Percentiles rank a stretch among this genome's conserved stretches.
Conservation (phyloP, 2,329 filamentous ascomycete genomes). For the Ophiosphaerella korrae region DNA sequence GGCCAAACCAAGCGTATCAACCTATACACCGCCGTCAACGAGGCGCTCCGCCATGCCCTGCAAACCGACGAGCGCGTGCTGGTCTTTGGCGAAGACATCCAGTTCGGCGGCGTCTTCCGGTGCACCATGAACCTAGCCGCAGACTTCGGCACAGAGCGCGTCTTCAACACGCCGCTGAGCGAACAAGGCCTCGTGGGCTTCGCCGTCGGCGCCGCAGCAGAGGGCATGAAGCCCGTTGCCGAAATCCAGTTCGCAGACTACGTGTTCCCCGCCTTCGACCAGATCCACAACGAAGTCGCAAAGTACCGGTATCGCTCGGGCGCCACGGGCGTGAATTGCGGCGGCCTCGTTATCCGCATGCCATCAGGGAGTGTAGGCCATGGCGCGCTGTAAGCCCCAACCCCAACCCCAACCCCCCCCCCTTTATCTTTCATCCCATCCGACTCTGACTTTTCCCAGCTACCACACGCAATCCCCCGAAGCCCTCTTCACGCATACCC, state of each 20-base stretch:
- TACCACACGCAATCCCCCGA: constrained; percentile 93
- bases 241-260: constrained; percentile 98
- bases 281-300: constrained; percentile 90
- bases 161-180: constrained; percentile 94
- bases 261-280: constrained; percentile 89
- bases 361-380: constrained; percentile 89
- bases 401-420: too few relatives aligned
- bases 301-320: constrained; percentile 82
- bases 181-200: constrained; percentile 97
- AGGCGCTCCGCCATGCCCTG: constrained; percentile 81
- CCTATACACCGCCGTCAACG: constrained; percentile 91
- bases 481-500: constrained; percentile 84
- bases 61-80: constrained; percentile 83
- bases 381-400: constrained; percentile 67
- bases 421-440: too few relatives aligned
- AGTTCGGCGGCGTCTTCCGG: constrained; percentile 94
- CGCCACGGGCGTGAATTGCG: constrained; percentile 59
- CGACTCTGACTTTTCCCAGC: constrained; percentile 27
- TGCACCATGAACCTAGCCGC: constrained; percentile 90
- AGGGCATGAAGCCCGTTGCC: constrained; percentile 90
- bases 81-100: constrained; percentile 95
- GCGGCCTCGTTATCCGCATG: constrained; percentile 87
- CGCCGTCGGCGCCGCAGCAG: constrained; percentile 84
- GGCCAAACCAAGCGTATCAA: constrained; percentile 85
- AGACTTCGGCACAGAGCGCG: constrained; percentile 82